Evolutionary conservation across 306 rosid genomes (phyloP), one percentile per base, ranked within the genome.

Genomic region (Canavalia ensiformis): DNA sequence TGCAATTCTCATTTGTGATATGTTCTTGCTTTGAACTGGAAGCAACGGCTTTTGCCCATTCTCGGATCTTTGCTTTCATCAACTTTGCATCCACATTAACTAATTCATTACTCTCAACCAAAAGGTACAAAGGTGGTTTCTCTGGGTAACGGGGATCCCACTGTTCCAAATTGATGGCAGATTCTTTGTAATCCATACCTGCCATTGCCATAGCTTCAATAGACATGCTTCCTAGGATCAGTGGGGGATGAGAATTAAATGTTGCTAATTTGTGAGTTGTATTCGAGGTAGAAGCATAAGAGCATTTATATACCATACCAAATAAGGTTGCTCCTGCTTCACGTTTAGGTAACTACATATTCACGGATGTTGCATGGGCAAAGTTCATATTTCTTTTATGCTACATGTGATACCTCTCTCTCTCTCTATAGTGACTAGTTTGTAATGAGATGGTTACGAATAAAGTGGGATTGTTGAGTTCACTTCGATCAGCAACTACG

Each of bases 131-230:
- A 70, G 86, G 83, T 39, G 86, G 30, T 34, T 55, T 79, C 6
- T 59, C 58, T 34, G 31, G 37, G 34, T 46, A 59, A 29, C 5
- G 28, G 1, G 70, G 9, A 10, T 85, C 82, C 78, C 50, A 74
- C 68, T 83, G 81, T 30, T 81, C 82, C 5, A 74, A 73, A 35
- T 54, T 37, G 69, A 77, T 74, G 74, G 11, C 69, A 56, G 84
- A 82, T 83, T 82, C 74, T 9, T 35, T 31, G 33, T 65, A 81
- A 67, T 83, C 89, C 72, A 74, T 54, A 35, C 89, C 82, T 4
- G 82, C 90, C 88, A 88, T 88, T 2, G 91, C 89, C 79, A 88
- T 54, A 64, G 86, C 88, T 68, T 85, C 89, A 18, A 78, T 75
- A 3, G 85, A 81, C 87, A 75, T 80, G 30, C 67, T 67, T 71